Percentiles rank a stretch among this genome's conserved stretches.
These are phyloP conservation scores for Fusarium subglutinans DNA, from an alignment of 2,329 filamentous ascomycete species.

Conservation along the genomic window DNA sequence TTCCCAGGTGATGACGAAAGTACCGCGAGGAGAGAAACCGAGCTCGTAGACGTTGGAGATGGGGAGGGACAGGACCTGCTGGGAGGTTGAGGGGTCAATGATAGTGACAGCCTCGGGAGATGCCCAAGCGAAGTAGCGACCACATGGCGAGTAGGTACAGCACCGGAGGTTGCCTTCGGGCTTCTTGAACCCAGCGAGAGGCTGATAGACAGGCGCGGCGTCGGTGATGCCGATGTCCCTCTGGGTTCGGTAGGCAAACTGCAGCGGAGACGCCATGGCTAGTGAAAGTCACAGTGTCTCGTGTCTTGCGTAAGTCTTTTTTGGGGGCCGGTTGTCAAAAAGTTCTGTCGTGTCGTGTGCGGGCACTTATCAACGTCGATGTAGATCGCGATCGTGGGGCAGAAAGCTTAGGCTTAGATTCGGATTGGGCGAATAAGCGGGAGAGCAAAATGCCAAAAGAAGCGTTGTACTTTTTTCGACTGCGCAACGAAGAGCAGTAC, in stretches of 20 bases:
- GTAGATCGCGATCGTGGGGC: conserved; percentile 33
- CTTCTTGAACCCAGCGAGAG: conserved; percentile 83
- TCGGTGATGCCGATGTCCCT: conserved; percentile 96
- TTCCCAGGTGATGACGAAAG: conserved; percentile 97
- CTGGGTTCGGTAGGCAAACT: conserved; percentile 96
- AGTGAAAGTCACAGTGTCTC: conserved; percentile 81
- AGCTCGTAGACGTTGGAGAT: conserved; percentile 91
- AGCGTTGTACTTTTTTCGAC: conserved; percentile 16
- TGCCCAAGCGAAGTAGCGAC: conserved; percentile 95
- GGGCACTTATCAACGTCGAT: conserved; percentile 12
- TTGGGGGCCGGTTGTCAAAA: conserved; percentile 41
- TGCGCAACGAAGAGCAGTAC: conserved; percentile 36
- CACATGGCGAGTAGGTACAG: conserved; percentile 94
- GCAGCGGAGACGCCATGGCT: conserved; percentile 93
- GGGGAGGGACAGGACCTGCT: conserved; percentile 77
- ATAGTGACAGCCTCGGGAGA: conserved; percentile 87
- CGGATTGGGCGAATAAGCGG: conserved; percentile 25
- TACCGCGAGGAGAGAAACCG: conserved; percentile 91
- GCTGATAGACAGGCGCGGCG: conserved; percentile 86
- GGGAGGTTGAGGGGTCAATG: conserved; percentile 81
- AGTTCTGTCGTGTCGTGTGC: conserved; percentile 38
- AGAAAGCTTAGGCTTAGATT: conserved; percentile 24
- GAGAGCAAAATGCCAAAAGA: conserved; percentile 21
- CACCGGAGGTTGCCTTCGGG: conserved; percentile 95
- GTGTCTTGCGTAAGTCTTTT: conserved; percentile 43